phyloP scores from a whole-genome alignment of 2,329 filamentous ascomycete species.

The Colletotrichum sp. region DNA sequence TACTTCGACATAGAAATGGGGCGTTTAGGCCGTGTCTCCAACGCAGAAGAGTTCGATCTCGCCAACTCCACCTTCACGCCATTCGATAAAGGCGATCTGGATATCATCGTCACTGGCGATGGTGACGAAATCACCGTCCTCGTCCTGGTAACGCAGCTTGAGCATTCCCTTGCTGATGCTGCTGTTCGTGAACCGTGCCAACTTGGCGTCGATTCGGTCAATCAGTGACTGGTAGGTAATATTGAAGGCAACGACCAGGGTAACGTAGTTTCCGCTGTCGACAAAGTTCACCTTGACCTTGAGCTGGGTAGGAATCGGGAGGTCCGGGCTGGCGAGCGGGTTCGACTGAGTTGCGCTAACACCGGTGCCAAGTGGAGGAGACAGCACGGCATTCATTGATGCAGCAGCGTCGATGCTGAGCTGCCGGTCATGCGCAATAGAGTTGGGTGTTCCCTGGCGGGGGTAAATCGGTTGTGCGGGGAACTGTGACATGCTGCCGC shows the following conservation, averaged over 20 bases:
- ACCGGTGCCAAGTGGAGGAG: constrained; percentile 48
- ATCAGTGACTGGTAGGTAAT: constrained; percentile 94
- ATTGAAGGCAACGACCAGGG: constrained; percentile 93
- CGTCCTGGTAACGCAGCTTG: constrained; percentile 88
- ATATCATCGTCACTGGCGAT: constrained; percentile 97
- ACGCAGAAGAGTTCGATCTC: constrained; percentile 90
- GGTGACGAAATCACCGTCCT: constrained; percentile 90
- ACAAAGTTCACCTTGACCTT: constrained; percentile 92
- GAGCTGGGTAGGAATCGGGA: constrained; percentile 73
- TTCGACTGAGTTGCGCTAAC: constrained; percentile 28
- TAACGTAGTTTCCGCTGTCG: constrained; percentile 84
- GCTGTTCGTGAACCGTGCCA: constrained; percentile 83
- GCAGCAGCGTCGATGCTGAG: constrained; percentile 44
- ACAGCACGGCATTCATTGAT: constrained; percentile 38
- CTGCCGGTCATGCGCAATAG: constrained; percentile 38
- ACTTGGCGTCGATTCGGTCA: constrained; percentile 94
- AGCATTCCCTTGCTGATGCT: constrained; percentile 84
- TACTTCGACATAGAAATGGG: constrained; percentile 21
- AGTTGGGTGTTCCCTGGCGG: constrained; percentile 50
- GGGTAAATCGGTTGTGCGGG: constrained; percentile 59
- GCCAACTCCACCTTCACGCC: constrained; percentile 84
- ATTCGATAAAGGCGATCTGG: constrained; percentile 92
- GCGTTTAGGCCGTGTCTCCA: constrained; percentile 43
- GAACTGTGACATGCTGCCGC: constrained; percentile 60
- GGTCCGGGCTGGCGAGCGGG: constrained; percentile 50